Percentiles rank a stretch among this genome's conserved stretches.
phyloP scores from a whole-genome alignment of 805 yeast genomes.

The Diddensiella santjacobensis region DNA sequence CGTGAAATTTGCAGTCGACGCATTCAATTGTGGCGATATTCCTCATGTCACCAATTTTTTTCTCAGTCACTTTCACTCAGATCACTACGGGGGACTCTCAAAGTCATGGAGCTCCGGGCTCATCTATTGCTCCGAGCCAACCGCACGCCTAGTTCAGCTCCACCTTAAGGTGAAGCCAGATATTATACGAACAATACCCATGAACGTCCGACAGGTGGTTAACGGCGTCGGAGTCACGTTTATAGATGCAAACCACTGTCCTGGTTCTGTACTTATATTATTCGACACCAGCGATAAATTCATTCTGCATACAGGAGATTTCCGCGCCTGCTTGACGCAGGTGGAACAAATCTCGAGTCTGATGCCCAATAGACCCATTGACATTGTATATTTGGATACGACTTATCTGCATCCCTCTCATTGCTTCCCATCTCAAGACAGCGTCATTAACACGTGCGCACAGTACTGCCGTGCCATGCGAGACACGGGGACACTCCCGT shows the following conservation, averaged over 20 bases:
- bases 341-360: slow-evolving; percentile 38
- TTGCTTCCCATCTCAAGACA: slow-evolving; percentile 71
- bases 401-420: slow-evolving; percentile 78
- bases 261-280: slow-evolving; percentile 83
- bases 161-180: slow-evolving; percentile 53
- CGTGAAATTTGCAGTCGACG: slow-evolving; percentile 35
- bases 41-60: slow-evolving; percentile 31
- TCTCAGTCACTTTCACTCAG: slow-evolving; percentile 77
- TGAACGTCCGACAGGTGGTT: slow-evolving; percentile 42
- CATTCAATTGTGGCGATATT: slow-evolving; percentile 35
- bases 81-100: slow-evolving; percentile 85
- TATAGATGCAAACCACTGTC: slow-evolving; percentile 92
- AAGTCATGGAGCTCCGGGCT: slow-evolving; percentile 72
- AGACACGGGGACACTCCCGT: slow-evolving; percentile 27
- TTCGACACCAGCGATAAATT: slow-evolving; percentile 46
- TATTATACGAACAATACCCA: slow-evolving; percentile 39
- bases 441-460: slow-evolving; percentile 60
- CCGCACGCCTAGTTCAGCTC: slow-evolving; percentile 52
- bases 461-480: slow-evolving; percentile 45
- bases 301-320: slow-evolving; percentile 88
- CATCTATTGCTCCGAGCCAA: slow-evolving; percentile 69
- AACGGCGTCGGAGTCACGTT: slow-evolving; percentile 51
- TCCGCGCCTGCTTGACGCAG: slow-evolving; percentile 61
- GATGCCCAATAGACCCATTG: slow-evolving; percentile 36
- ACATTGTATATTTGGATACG: slow-evolving; percentile 79